Conservation (phyloP, 345 rosid genomes). For the Eucalyptus caleyi region DNA sequence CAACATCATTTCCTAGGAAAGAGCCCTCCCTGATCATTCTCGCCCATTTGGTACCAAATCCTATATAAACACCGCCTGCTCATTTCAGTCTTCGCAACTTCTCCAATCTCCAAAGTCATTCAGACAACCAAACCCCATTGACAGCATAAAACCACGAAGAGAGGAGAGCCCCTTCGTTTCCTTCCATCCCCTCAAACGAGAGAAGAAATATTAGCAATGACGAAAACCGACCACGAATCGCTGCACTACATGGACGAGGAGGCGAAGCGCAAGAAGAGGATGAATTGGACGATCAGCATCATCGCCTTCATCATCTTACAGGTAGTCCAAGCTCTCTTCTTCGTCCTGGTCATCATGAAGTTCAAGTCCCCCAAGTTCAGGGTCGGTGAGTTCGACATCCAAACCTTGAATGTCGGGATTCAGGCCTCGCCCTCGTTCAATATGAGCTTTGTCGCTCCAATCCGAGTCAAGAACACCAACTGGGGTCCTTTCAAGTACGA, state of each 20-base stretch:
- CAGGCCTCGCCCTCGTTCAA: background rate
- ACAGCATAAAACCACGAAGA: background rate
- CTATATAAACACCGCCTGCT: background rate
- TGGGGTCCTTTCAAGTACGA: constrained; percentile 1
- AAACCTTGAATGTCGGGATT: background rate
- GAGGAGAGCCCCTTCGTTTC: background rate
- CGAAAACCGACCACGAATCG: background rate
- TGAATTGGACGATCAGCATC: background rate
- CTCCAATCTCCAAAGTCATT: background rate
- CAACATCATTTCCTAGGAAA: background rate
- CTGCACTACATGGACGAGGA: background rate
- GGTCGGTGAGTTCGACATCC: background rate
- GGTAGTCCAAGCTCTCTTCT: constrained; percentile 1
- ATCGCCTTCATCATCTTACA: constrained; percentile 4
- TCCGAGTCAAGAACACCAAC: constrained; percentile 2
- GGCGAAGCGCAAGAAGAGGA: background rate
- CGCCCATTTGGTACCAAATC: background rate
- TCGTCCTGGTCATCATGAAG: background rate
- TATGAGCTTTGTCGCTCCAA: background rate
- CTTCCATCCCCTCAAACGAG: background rate
- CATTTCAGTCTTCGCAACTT: background rate
- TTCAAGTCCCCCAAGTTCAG: constrained; percentile 14
- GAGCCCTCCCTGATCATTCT: background rate
- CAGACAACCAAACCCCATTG: background rate
- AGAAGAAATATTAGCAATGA: background rate